Base-by-base conservation (phyloP, 139 green algal species). In the Tetradesmus obliquus region DNA sequence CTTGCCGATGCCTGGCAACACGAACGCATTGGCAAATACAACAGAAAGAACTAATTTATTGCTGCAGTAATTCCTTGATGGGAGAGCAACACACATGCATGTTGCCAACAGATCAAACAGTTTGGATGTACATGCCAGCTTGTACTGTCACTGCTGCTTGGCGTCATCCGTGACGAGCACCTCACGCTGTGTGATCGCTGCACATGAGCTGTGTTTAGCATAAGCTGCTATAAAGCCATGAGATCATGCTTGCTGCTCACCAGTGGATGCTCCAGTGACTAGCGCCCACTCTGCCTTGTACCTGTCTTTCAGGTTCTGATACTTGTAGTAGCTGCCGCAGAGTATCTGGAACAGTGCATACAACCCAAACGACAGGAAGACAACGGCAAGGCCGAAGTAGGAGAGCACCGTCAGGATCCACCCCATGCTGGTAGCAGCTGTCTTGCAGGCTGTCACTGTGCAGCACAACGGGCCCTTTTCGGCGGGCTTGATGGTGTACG, bases 251-350 rank as follows among this genome's bases (percentile, higher is more conserved):
- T 76, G 17, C 66, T 76, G 54, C 94, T 51, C 62, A 99, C 97
- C 97, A 82, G 96, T 98, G 93, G 95, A 98, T 10, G 94, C 91
- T 12, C 98, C 98, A 15, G 98, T 99, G 7, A 99, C 98, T 2
- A 99, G 91, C 0, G 95, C 98, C 98, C 98, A 99, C 15, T 97
- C 20, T 0, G 97, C 97, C 81, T 96, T 95, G 92, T 99, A 99
- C 0, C 94, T 91, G 82, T 96, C 96, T 90, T 98, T 98, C 6
- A 99, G 91, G 93, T 99, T 95, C 57, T 98, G 97, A 13, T 94
- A 95, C 79, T 95, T 96, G 93, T 93, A 98, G 55, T 96, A 97
- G 24, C 92, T 92, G 0, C 94, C 88, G 10, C 96, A 93, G 5
- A 97, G 58, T 0, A 96, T 1, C 55, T 98, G 96, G 1, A 96